These are phyloP conservation scores for Verticillium nonalfalfae DNA, from an alignment of 2,329 filamentous ascomycete species.

Conservation along the genomic window DNA sequence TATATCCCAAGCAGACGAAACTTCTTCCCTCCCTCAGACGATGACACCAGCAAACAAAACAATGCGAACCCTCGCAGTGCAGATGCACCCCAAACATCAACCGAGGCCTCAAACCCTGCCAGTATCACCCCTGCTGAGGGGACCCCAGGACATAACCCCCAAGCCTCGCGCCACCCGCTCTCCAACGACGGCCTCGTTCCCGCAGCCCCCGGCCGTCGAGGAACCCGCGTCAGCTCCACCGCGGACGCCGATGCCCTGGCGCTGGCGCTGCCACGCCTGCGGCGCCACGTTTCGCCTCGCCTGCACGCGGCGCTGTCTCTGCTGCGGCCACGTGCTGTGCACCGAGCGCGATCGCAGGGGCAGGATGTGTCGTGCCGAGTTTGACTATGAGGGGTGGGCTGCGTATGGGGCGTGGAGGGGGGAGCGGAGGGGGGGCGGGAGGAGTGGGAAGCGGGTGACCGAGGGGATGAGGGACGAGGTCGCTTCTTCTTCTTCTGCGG, in stretches of 20 bases:
- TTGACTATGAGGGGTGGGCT: constrained; percentile 26
- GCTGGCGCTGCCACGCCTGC: constrained; percentile 27
- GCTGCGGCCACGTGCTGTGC: constrained; percentile 17
- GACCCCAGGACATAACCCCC: not conserved
- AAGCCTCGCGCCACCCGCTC: not conserved
- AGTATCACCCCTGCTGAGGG: too few species aligned
- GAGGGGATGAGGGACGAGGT: too few species aligned
- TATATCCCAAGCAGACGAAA: too few species aligned
- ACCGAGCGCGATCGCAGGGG: not conserved
- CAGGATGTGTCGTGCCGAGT: constrained; percentile 18
- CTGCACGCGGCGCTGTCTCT: constrained; percentile 29
- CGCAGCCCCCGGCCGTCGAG: not conserved
- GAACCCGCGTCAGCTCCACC: not conserved
- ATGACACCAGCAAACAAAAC: too few species aligned
- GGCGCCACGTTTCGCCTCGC: constrained; percentile 16
- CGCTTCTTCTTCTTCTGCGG: too few species aligned
- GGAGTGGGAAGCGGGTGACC: not conserved
- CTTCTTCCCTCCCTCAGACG: too few species aligned
- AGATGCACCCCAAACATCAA: too few species aligned
- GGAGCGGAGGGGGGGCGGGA: not conserved
- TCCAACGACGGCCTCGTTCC: not conserved
- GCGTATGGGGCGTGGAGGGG: constrained; percentile 21
- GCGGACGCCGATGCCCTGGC: constrained; percentile 15
- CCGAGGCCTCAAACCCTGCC: not conserved
- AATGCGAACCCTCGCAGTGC: too few species aligned